Base-by-base conservation (phyloP, 2,329 filamentous ascomycete species). In the Cordyceps sp. region DNA sequence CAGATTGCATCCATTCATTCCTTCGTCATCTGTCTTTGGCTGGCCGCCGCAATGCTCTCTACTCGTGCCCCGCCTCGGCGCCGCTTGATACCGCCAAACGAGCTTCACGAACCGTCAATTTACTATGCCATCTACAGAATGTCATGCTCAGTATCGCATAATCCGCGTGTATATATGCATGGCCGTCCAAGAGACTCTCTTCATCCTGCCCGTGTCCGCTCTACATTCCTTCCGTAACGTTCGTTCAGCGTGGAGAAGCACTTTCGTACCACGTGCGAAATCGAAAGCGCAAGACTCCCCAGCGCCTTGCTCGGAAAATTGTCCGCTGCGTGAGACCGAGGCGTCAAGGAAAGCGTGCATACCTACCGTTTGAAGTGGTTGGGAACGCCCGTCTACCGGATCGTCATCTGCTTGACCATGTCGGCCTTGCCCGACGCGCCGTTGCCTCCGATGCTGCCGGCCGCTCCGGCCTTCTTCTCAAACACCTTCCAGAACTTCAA, bases 401-500 rank as follows among this genome's bases (percentile, higher is more conserved):
- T 88, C 29, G 86, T 94, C 80, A 93, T 93, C 57, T 88, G 83
- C 75, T 93, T 94, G 52, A 75, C 75, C 68, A 88, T 79, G 48
- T 82, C 75, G 34, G 80, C 84, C 62, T 88, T 88, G 57, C 70
- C 72, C 31, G 78, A 78, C 37, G 78, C 64, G 39, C 74, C 75
- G 36, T 76, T 69, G 44, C 70, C 66, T 37, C 72, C 68, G 33
- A 75, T 64, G 30, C 73, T 70, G 32, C 76, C 70, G 37, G 70
- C 62, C 36, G 70, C 64, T 34, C 84, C 85, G 14, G 86, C 66
- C 73, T 94, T 96, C 73, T 93, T 94, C 70, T 98, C 90, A 50
- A 98, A 98, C 46, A 98, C 70, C 75, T 98, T 98, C 90, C 90
- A 98, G 69, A 98, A 98, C 65, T 98, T 98, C 57, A 98, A 69